phyloP scores from a whole-genome alignment of 2,329 filamentous ascomycete species.

The Fusarium penzigii region DNA sequence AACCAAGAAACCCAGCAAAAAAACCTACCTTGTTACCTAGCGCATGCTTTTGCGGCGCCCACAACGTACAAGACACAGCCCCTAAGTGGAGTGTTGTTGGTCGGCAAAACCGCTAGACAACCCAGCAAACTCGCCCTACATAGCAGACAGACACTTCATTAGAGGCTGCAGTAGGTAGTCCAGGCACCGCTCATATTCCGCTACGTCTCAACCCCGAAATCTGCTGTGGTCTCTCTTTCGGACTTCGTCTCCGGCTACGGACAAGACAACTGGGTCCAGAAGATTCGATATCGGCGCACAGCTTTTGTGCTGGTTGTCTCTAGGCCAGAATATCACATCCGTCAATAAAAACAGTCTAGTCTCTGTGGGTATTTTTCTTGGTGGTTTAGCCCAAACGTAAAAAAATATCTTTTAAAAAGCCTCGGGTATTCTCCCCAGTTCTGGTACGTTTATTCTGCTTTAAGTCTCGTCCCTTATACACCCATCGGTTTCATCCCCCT shows the following conservation, averaged over 20 bases:
- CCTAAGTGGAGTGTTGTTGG: too few species aligned
- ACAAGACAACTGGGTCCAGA: not conserved
- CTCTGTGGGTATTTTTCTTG: not conserved
- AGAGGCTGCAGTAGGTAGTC: too few species aligned
- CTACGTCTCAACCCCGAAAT: not conserved
- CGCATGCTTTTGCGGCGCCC: not conserved
- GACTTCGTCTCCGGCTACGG: not conserved
- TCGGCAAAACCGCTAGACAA: too few species aligned
- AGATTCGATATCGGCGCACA: not conserved
- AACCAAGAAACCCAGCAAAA: constrained; percentile 1
- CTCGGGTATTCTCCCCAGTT: not conserved
- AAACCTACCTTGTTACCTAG: not conserved
- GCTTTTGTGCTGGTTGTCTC: not conserved
- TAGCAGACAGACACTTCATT: too few species aligned
- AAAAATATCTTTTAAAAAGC: not conserved
- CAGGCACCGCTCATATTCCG: not conserved
- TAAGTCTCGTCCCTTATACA: not conserved
- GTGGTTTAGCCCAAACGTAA: not conserved
- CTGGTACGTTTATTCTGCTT: not conserved
- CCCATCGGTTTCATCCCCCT: too few species aligned
- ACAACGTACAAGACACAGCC: too few species aligned
- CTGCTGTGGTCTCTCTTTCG: not conserved
- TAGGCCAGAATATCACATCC: not conserved
- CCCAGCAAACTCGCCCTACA: too few species aligned
- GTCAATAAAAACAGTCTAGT: not conserved